A percentile compares a stretch with the other conserved stretches of the same genome.
phyloP scores from a whole-genome alignment of 2,329 filamentous ascomycete genomes.

The Gremmenia infestans region DNA sequence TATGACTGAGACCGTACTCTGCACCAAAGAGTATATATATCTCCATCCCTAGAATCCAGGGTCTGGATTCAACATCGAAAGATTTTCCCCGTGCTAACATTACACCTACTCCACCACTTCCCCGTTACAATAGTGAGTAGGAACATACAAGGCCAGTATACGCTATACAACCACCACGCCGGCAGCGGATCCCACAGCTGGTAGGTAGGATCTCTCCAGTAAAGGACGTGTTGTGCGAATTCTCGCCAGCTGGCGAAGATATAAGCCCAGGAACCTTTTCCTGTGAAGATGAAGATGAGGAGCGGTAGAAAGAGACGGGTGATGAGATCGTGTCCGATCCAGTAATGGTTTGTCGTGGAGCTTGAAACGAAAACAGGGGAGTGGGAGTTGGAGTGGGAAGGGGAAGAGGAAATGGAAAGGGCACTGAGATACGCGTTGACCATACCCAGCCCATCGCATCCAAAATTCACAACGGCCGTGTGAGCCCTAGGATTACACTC shows the following conservation, averaged over 20 bases:
- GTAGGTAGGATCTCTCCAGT: slow-evolving; percentile 52
- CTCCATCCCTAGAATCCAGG: no score
- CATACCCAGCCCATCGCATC: slow-evolving; percentile 37
- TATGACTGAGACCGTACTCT: no score
- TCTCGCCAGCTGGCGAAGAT: slow-evolving; percentile 21
- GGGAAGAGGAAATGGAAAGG: slow-evolving; percentile 37
- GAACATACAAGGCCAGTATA: slow-evolving; percentile 52
- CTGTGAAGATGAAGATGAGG: slow-evolving; percentile 25
- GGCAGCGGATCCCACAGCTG: slow-evolving; percentile 51
- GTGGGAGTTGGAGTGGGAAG: slow-evolving; percentile 26
- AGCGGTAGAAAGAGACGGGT: slow-evolving; percentile 46
- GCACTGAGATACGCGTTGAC: slow-evolving; percentile 47
- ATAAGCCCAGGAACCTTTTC: slow-evolving; percentile 19
- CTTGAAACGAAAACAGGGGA: not conserved
- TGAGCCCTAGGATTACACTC: slow-evolving; percentile 68
- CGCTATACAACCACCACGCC: slow-evolving; percentile 51
- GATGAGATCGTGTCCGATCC: slow-evolving; percentile 63
- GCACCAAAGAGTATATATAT: no score
- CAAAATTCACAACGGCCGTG: slow-evolving; percentile 61
- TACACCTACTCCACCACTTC: slow-evolving; percentile 57
- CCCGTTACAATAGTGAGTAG: slow-evolving; percentile 39
- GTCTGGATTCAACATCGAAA: slow-evolving; percentile 34
- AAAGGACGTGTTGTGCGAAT: slow-evolving; percentile 37
- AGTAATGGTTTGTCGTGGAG: slow-evolving; percentile 46
- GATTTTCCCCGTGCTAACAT: slow-evolving; percentile 62